Conservation (phyloP, 2,329 filamentous ascomycete species). For the Plenodomus lindquistii region DNA sequence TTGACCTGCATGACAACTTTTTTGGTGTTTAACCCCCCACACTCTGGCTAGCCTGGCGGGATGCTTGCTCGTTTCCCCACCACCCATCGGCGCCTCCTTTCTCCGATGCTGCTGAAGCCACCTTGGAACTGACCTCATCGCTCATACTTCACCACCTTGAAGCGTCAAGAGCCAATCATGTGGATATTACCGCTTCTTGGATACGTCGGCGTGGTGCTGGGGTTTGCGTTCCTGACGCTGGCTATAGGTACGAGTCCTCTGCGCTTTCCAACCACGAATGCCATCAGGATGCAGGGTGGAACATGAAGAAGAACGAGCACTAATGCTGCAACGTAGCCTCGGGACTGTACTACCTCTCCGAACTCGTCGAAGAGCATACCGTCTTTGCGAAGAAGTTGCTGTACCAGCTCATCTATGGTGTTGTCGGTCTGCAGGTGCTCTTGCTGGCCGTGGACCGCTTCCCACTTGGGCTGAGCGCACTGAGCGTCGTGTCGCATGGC, state of each 20-base stretch:
- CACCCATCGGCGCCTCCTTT: conserved; percentile 15
- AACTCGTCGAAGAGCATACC: conserved; percentile 97
- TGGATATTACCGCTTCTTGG: conserved; percentile 94
- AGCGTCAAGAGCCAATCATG: conserved; percentile 60
- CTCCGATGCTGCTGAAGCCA: conserved; percentile 24
- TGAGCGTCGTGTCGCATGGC: conserved; percentile 79
- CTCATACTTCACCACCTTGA: conserved; percentile 8
- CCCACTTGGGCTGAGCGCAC: conserved; percentile 70
- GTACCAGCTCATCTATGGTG: conserved; percentile 78
- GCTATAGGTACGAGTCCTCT: conserved; percentile 70
- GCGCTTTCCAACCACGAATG: neutral
- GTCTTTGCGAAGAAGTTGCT: conserved; percentile 89
- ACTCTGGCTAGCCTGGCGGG: conserved; percentile 6
- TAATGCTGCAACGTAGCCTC: conserved; percentile 63
- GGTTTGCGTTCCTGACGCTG: conserved; percentile 91
- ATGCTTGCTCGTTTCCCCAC: conserved; percentile 7
- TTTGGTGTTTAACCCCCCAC: conserved; percentile 27
- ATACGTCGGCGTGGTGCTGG: conserved; percentile 82
- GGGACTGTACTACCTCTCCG: conserved; percentile 97
- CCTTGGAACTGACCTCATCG: conserved; percentile 33
- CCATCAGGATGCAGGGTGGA: neutral
- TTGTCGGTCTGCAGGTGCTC: conserved; percentile 74
- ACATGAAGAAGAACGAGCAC: neutral
- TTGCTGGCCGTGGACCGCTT: conserved; percentile 85
- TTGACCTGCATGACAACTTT: conserved; percentile 22